phyloP scores from a whole-genome alignment of 805 yeast genomes.

The Teunomyces cretensis region DNA sequence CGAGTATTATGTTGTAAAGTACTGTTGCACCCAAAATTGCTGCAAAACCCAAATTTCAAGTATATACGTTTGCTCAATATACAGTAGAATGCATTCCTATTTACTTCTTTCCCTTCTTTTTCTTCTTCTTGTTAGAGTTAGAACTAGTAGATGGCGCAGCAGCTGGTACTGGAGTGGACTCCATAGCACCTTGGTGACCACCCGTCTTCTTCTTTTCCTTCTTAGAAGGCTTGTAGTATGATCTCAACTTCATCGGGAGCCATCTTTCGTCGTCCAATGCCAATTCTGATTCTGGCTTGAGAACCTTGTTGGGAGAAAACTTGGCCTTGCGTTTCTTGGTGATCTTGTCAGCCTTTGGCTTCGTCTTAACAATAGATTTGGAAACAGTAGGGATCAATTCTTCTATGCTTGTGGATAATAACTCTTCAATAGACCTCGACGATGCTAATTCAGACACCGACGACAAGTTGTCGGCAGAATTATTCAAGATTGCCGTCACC shows the following conservation, averaged over 20 bases:
- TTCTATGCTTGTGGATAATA: constrained; percentile 31
- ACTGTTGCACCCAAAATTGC: too few relatives aligned
- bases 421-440: constrained; percentile 23
- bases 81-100: constrained; percentile 1
- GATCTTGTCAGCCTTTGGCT: constrained; percentile 3
- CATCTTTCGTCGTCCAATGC: constrained; percentile 70
- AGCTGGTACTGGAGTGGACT: constrained; percentile 7
- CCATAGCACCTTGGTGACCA: constrained; percentile 16
- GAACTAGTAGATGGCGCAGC: constrained; percentile 2
- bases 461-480: constrained; percentile 17
- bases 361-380: constrained; percentile 11
- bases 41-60: too few relatives aligned
- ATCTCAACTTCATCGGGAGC: constrained; percentile 85
- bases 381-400: constrained; percentile 13
- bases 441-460: constrained; percentile 19
- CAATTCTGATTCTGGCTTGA: constrained; percentile 24
- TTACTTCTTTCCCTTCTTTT: constrained; percentile 17
- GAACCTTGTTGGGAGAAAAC: constrained; percentile 26
- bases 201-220: constrained; percentile 39
- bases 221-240: constrained; percentile 77
- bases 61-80: neutral
- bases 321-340: constrained; percentile 28
- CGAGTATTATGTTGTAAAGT: too few relatives aligned
- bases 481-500: constrained; percentile 20
- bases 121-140: constrained; percentile 10